Evolutionary conservation across 2,329 filamentous ascomycete species (phyloP).

Genomic region (Parafenestella ontariensis): DNA sequence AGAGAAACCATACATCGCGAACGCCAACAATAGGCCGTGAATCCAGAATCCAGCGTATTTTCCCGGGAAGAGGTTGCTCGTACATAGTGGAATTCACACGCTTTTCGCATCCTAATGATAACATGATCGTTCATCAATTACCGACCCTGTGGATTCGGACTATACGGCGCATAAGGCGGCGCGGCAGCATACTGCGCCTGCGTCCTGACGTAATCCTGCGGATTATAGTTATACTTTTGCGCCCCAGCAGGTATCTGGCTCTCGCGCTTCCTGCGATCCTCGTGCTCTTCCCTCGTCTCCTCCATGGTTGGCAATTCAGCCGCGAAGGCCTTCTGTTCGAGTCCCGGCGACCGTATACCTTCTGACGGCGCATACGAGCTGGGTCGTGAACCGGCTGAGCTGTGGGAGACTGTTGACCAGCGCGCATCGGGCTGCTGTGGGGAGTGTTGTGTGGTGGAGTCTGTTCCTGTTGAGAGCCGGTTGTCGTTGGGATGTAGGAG

Average conservation of each 20-base stretch:
- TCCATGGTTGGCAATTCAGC: constrained; percentile 46
- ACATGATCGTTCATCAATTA: not conserved
- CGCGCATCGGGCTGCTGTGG: constrained; percentile 37
- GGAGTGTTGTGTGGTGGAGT: constrained; percentile 29
- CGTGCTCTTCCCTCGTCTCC: constrained; percentile 45
- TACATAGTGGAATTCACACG: no score
- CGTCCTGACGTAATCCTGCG: constrained; percentile 40
- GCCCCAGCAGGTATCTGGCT: constrained; percentile 18
- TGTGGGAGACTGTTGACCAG: constrained; percentile 43
- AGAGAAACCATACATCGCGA: not conserved
- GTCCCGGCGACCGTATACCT: constrained; percentile 42
- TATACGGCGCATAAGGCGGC: constrained; percentile 14
- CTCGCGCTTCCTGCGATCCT: constrained; percentile 24
- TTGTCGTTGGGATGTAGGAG: constrained; percentile 34
- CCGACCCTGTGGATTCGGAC: not conserved
- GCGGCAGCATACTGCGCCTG: constrained; percentile 16
- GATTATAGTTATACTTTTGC: constrained; percentile 44
- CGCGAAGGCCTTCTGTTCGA: constrained; percentile 44
- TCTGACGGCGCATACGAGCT: constrained; percentile 47
- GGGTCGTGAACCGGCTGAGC: constrained; percentile 39
- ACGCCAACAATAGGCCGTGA: not conserved
- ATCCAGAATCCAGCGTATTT: no score
- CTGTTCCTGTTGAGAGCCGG: constrained; percentile 31
- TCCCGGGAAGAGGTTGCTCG: no score
- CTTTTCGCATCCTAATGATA: not conserved